Conservation (phyloP, 2,329 filamentous ascomycete genomes). For the Byssochlamys sp. region DNA sequence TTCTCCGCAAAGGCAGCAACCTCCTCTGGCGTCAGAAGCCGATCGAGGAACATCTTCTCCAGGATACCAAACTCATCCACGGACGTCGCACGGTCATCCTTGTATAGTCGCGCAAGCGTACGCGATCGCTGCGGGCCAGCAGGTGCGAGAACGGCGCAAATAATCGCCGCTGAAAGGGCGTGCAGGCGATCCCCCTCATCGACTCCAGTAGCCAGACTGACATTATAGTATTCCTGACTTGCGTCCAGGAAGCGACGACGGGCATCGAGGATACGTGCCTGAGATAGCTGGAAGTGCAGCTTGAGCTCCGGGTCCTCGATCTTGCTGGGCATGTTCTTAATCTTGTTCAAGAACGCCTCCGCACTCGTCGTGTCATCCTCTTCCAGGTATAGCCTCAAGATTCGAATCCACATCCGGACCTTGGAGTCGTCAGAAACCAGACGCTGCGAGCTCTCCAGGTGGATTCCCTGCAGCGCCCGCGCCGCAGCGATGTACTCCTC, state of each 20-base stretch:
- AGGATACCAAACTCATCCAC: conserved; percentile 77
- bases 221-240: conserved; percentile 75
- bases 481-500: conserved; percentile 76
- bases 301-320: conserved; percentile 64
- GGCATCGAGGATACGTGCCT: conserved; percentile 86
- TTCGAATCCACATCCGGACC: conserved; percentile 80
- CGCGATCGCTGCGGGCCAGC: conserved; percentile 77
- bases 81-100: conserved; percentile 71
- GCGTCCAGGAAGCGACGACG: conserved; percentile 83
- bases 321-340: conserved; percentile 79
- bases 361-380: conserved; percentile 81
- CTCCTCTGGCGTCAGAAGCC: conserved; percentile 70
- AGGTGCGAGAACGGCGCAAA: conserved; percentile 83
- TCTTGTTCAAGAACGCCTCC: conserved; percentile 81
- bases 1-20: conserved; percentile 75
- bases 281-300: conserved; percentile 79
- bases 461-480: conserved; percentile 67
- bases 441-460: conserved; percentile 79
- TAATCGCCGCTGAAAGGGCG: conserved; percentile 76
- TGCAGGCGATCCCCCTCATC: conserved; percentile 77
- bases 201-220: conserved; percentile 68
- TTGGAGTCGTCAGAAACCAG: conserved; percentile 73
- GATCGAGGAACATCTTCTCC: conserved; percentile 95
- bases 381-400: conserved; percentile 88
- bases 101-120: conserved; percentile 75